Evolutionary conservation across 306 rosid species (phyloP).

Genomic region (Lithocarpus polystachyus): DNA sequence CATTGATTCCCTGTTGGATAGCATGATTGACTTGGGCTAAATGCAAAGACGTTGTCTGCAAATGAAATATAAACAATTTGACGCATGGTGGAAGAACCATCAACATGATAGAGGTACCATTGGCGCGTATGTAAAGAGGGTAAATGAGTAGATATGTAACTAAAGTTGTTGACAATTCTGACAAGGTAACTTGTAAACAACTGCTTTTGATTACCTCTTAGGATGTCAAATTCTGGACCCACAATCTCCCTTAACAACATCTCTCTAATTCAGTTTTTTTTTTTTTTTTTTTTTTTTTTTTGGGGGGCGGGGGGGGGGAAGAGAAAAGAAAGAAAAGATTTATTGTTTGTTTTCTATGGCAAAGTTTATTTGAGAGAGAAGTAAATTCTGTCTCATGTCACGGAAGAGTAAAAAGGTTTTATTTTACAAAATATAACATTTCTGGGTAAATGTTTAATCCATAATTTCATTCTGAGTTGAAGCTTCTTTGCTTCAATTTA

Average conservation of each 20-base stretch:
- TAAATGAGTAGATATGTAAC: slow-evolving; percentile 27
- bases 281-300: too few species aligned
- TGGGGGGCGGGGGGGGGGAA: too few species aligned
- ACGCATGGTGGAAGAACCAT: not conserved
- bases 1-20: slow-evolving; percentile 36
- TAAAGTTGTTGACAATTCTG: slow-evolving; percentile 17
- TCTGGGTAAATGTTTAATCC: too few species aligned
- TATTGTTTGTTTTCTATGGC: too few species aligned
- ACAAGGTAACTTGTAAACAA: slow-evolving; percentile 2
- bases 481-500: too few species aligned
- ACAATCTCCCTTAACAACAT: not conserved
- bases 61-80: not conserved
- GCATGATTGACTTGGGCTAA: slow-evolving; percentile 25
- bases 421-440: too few species aligned
- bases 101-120: not conserved
- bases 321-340: too few species aligned
- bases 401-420: too few species aligned
- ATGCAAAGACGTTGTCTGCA: not conserved
- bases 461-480: too few species aligned
- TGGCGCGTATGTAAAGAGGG: slow-evolving; percentile 20
- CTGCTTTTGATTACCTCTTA: not conserved
- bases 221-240: not conserved
- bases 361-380: too few species aligned
- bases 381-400: too few species aligned
- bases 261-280: too few species aligned